Conservation (phyloP, 768 basidiomycete genomes). For the Tubosaeta brunneosetosa region DNA sequence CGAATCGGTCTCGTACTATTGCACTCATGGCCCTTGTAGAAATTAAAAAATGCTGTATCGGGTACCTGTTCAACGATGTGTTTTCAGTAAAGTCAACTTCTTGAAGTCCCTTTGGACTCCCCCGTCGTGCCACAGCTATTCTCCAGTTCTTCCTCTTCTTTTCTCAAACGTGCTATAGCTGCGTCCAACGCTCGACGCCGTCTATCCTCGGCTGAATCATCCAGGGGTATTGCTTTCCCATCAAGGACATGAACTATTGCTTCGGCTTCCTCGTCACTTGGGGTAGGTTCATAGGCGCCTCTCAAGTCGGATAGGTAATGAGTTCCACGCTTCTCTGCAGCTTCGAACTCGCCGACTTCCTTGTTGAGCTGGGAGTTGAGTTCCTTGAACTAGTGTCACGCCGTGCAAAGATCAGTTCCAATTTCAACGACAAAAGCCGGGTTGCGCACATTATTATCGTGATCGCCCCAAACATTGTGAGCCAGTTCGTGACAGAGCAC, state of each 20-base stretch:
- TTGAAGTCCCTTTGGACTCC: background rate
- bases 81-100: background rate
- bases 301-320: constrained; percentile 41
- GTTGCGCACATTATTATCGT: constrained; percentile 58
- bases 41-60: too few species aligned
- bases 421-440: background rate
- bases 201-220: constrained; percentile 55
- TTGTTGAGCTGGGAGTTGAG: constrained; percentile 70
- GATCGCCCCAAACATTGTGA: constrained; percentile 70
- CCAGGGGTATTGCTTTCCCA: constrained; percentile 29
- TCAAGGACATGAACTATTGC: constrained; percentile 53
- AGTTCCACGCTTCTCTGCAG: constrained; percentile 45
- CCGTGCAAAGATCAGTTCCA: background rate
- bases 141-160: constrained; percentile 70
- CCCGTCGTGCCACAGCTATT: constrained; percentile 59
- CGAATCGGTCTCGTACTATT: too few species aligned
- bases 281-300: constrained; percentile 47
- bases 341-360: constrained; percentile 68
- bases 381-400: constrained; percentile 56
- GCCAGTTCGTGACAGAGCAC: constrained; percentile 76
- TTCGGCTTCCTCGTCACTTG: constrained; percentile 50
- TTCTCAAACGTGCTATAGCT: constrained; percentile 52
- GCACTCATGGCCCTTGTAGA: too few species aligned
- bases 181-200: constrained; percentile 55
- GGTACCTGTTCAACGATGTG: background rate